Evolutionary conservation across 768 basidiomycete species (phyloP), one percentile per base, ranked within the genome.

Genomic region (Stropharia rugosoannulata): DNA sequence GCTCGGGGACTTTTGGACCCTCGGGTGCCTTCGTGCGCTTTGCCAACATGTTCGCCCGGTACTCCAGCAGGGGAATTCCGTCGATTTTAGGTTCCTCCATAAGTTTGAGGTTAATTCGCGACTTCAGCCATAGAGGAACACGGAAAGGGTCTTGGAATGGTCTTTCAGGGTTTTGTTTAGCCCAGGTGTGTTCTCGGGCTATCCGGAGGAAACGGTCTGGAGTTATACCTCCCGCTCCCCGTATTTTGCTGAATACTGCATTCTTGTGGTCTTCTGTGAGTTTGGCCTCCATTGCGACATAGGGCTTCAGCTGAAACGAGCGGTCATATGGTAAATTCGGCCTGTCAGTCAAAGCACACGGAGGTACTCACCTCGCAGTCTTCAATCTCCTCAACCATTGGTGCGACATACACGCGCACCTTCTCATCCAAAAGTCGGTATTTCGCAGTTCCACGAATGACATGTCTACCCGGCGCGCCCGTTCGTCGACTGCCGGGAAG

Each of bases 401-500:
- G 52, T 22, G 48, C 51, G 7, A 50, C 57, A 36, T 49, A 54
- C 11, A 39, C 57, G 42, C 53, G 52, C 27, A 44, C 57, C 36
- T 51, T 58, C 49, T 37, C 57, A 36, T 54, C 52, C 22, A 55
- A 29, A 9, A 97, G 75, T 52, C 87, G 78, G 70, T 94, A 95
- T 68, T 93, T 91, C 40, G 87, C 79, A 64, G 86, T 85, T 40
- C 92, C 90, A 40, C 80, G 70, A 16, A 91, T 73, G 48, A 93
- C 85, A 70, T 93, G 90, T 68, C 87, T 84, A 69, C 94, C 92
- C 16, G 93, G 93, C 22, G 93, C 90, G 57, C 93, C 93, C 0
- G 93, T 95, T 43, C 93, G 84, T 66, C 82, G 86, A 19, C 90
- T 90, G 59, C 92, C 91, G 7, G 92, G 91, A 27, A 94, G 83